phyloP scores from a whole-genome alignment of 2,329 filamentous ascomycete species.

The Cryoendolithus antarcticus region DNA sequence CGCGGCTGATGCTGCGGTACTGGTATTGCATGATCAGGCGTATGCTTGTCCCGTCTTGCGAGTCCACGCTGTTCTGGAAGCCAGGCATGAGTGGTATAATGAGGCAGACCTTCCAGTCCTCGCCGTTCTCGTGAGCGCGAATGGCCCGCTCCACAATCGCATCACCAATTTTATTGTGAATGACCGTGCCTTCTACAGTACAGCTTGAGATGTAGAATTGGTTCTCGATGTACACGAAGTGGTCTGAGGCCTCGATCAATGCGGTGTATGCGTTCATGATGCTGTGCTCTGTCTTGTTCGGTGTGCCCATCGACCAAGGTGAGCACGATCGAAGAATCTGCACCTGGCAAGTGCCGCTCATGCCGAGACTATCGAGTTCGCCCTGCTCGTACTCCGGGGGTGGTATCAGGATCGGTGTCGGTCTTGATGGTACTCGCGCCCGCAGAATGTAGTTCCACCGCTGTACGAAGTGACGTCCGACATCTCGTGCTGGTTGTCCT shows the following conservation, averaged over 20 bases:
- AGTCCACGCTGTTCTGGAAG: slow-evolving; percentile 92
- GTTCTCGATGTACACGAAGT: slow-evolving; percentile 98
- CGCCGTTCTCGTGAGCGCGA: slow-evolving; percentile 66
- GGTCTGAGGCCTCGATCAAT: slow-evolving; percentile 88
- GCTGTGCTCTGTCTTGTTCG: slow-evolving; percentile 74
- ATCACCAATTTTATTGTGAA: slow-evolving; percentile 88
- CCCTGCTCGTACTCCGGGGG: slow-evolving; percentile 81
- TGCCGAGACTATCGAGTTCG: slow-evolving; percentile 74
- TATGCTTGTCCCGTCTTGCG: slow-evolving; percentile 86
- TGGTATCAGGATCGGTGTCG: slow-evolving; percentile 83
- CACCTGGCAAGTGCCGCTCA: slow-evolving; percentile 90
- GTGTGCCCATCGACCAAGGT: slow-evolving; percentile 82
- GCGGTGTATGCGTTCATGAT: slow-evolving; percentile 94
- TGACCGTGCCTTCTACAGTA: slow-evolving; percentile 73
- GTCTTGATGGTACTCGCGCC: slow-evolving; percentile 82
- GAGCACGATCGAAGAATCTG: slow-evolving; percentile 86
- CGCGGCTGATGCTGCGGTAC: slow-evolving; percentile 88
- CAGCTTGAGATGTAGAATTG: slow-evolving; percentile 96
- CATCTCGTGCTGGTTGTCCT: slow-evolving; percentile 83
- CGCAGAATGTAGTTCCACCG: slow-evolving; percentile 95
- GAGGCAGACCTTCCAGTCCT: slow-evolving; percentile 83
- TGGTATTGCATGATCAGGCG: slow-evolving; percentile 95
- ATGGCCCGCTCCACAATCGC: slow-evolving; percentile 86
- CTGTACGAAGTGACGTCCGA: slow-evolving; percentile 93
- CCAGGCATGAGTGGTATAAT: slow-evolving; percentile 95